phyloP scores from a whole-genome alignment of 2,329 filamentous ascomycete species.

The Fusarium brachygibbosum region DNA sequence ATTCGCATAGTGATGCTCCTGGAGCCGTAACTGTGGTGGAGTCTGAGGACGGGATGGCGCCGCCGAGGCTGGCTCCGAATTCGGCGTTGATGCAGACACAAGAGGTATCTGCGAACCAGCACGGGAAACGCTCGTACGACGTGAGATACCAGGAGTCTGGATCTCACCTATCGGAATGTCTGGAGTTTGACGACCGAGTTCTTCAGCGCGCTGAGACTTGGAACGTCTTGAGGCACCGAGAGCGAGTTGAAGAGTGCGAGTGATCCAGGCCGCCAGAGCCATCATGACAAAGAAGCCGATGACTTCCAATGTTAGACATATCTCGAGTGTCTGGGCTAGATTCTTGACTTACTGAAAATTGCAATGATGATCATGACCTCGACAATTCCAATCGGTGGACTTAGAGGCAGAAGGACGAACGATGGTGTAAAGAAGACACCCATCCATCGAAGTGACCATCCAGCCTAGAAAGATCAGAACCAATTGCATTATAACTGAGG shows the following conservation, averaged over 20 bases:
- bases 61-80: slow-evolving; percentile 35
- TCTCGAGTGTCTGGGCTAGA: too few relatives aligned
- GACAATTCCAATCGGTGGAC: slow-evolving; percentile 64
- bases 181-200: slow-evolving; percentile 55
- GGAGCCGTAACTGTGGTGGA: slow-evolving; percentile 48
- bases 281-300: slow-evolving; percentile 68
- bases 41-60: slow-evolving; percentile 46
- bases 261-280: slow-evolving; percentile 66
- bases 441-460: slow-evolving; percentile 71
- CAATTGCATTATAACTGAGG: neutral
- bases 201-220: slow-evolving; percentile 65
- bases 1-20: slow-evolving; percentile 48
- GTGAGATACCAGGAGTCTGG: slow-evolving; percentile 48
- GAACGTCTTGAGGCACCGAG: slow-evolving; percentile 66
- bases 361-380: slow-evolving; percentile 72
- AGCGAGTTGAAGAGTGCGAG: slow-evolving; percentile 65
- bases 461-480: slow-evolving; percentile 57
- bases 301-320: slow-evolving; percentile 54
- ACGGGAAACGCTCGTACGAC: slow-evolving; percentile 46
- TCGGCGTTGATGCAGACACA: slow-evolving; percentile 25
- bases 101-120: slow-evolving; percentile 44
- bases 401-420: slow-evolving; percentile 71
- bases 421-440: slow-evolving; percentile 71
- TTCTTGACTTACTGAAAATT: slow-evolving; percentile 64
- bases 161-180: slow-evolving; percentile 60